Evolutionary conservation across 805 yeast species (phyloP).

Genomic region (Candida mattraensis): DNA sequence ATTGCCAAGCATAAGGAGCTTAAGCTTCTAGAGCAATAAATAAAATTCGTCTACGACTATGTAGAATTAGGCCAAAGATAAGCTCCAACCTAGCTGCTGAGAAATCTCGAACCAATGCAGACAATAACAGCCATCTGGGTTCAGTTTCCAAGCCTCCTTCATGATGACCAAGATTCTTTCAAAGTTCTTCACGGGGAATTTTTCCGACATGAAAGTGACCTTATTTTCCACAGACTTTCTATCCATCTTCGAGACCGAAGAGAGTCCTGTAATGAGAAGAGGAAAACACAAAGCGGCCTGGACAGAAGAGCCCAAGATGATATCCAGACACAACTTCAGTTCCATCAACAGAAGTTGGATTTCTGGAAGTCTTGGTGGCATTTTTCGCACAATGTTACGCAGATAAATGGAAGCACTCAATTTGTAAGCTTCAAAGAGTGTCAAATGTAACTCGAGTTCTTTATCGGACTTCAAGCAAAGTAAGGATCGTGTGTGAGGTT

Average conservation of each 20-base stretch:
- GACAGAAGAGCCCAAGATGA: constrained; percentile 17
- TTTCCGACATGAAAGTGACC: constrained; percentile 25
- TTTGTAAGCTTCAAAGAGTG: constrained; percentile 35
- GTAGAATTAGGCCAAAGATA: constrained; percentile 20
- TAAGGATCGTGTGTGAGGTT: constrained; percentile 19
- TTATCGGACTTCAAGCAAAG: constrained; percentile 19
- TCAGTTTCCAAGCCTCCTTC: constrained; percentile 36
- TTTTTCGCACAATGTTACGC: constrained; percentile 17
- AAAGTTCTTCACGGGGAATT: constrained; percentile 35
- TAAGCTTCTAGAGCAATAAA: too few species aligned
- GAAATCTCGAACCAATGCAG: constrained; percentile 39
- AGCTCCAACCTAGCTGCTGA: constrained; percentile 35
- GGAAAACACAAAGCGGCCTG: constrained; percentile 35
- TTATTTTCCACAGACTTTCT: constrained; percentile 23
- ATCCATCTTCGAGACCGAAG: constrained; percentile 23
- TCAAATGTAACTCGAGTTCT: constrained; percentile 33
- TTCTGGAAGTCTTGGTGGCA: constrained; percentile 24
- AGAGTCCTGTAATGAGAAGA: constrained; percentile 33
- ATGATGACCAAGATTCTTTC: constrained; percentile 32
- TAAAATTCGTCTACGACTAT: constrained; percentile 1
- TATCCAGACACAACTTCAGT: constrained; percentile 14
- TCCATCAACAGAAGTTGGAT: constrained; percentile 19
- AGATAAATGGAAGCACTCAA: constrained; percentile 21
- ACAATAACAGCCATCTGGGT: constrained; percentile 31
- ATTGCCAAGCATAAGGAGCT: constrained; percentile 15